A percentile compares a stretch with the other conserved stretches of the same genome.
Conservation (phyloP, 1,284 basidiomycete genomes). For the Moesziomyces sp. region DNA sequence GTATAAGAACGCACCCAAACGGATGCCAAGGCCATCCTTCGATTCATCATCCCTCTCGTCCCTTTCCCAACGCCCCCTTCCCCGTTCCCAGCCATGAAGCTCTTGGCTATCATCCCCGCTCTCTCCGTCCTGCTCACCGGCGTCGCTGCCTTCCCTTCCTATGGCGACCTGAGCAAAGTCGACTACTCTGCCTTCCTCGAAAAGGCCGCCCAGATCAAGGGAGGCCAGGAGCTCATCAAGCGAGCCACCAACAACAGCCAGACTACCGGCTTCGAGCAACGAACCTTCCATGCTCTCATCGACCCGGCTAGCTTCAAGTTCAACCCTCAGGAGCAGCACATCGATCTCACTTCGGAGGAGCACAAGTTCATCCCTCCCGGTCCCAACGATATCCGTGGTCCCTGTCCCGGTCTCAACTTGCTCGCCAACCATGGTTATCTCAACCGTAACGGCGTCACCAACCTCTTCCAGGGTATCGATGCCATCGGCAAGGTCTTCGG, state of each 20-base stretch:
- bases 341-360: constrained; percentile 49
- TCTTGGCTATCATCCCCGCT: constrained; percentile 10
- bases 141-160: constrained; percentile 43
- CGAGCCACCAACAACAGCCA: constrained; percentile 6
- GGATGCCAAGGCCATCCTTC: neutral
- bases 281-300: constrained; percentile 41
- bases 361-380: constrained; percentile 55
- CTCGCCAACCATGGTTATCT: constrained; percentile 58
- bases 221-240: constrained; percentile 21
- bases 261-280: constrained; percentile 26
- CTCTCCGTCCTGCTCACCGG: constrained; percentile 24
- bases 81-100: constrained; percentile 17
- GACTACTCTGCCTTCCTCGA: constrained; percentile 45
- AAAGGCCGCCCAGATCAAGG: constrained; percentile 34
- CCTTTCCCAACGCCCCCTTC: constrained; percentile 4
- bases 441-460: constrained; percentile 50
- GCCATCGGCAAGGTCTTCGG: constrained; percentile 51
- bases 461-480: constrained; percentile 48
- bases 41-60: constrained; percentile 5
- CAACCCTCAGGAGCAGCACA: constrained; percentile 40
- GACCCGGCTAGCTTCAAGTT: constrained; percentile 51
- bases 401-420: constrained; percentile 54
- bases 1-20: neutral
- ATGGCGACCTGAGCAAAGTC: constrained; percentile 18
- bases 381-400: constrained; percentile 53